Evolutionary conservation across 306 rosid species (phyloP), one percentile per base, ranked within the genome.

Genomic region (Benincasa hispida): DNA sequence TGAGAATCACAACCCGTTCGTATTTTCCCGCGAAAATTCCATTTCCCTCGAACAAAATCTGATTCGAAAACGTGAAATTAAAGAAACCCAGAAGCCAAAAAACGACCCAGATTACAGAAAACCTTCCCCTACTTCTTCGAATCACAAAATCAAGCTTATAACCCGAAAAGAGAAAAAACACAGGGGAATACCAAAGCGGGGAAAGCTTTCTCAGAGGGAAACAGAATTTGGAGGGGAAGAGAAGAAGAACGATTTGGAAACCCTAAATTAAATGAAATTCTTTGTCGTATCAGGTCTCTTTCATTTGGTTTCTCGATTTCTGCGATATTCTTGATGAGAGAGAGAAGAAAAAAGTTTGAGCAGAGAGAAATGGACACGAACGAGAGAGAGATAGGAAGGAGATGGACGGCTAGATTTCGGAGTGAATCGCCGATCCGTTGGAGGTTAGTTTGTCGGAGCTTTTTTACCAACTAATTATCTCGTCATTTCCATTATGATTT

Each of bases 141-240:
- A 87, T 72, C 82, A 37, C 66, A 7, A 15, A 59, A 48, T 17
- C 22, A 42, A 35, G 10, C 18, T 13, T 63, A 58, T 1, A 11
- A n/a, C 58, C 42, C 77, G 61, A 28, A 67, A 66, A 19, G 1
- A 37, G 19, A 50, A 50, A 50, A 15, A 2, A 6, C 10, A 72
- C 28, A 37, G 19, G 30, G 14, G 22, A 65, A 13, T 48, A 56
- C 73, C 72, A 17, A 72, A 76, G 79, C 68, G 68, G 54, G 56
- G 62, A 80, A 65, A 81, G 51, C 74, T 39, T 58, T 90, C 82
- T 84, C 87, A 90, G 94, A 87, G 89, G 93, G 91, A 88, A 86
- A 79, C 81, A 86, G 82, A 79, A 86, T 72, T 68, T 37, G 67
- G 78, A 77, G 78, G 79, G 78, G 81, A 63, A 13, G 72, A 37